Base-by-base conservation (phyloP, 1,284 basidiomycete species). In the Cryptococcus sp. region DNA sequence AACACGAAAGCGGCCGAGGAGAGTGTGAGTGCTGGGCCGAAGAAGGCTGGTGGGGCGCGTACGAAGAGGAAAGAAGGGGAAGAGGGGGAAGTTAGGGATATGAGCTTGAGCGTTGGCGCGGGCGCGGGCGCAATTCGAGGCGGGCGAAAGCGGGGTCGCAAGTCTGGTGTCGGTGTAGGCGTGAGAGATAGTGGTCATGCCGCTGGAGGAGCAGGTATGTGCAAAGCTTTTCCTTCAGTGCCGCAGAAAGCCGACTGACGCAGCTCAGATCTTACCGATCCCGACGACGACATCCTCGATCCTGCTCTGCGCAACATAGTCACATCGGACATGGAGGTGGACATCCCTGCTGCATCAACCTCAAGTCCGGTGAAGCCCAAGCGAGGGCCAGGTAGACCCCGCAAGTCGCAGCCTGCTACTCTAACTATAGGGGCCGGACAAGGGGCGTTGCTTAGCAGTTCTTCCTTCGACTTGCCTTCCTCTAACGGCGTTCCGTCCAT, bases 11-110 rank as follows among this genome's bases (percentile, higher is more conserved):
- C 43, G 10, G 41, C 41, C 13, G 54, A 50, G 43, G 47, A 46
- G 47, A n/a, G 30, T 35, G 13, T 13, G 47, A 20, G 30, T 35
- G 13, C 30, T 13, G 30, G 8, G 30, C 13, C 13, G 8, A 47
- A 20, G 48, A 16, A 42, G 52, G 38, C n/a, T 13, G 50, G 42
- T 20, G 46, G 57, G 25, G 11, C 10, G 6, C 17, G 42, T 20
- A 7, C 16, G 10, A 45, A 53, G n/a, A 22, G 30, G 11, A 25
- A 20, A 17, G 62, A 40, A 3, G 65, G 58, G 0, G 67, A 69
- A 45, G 63, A 65, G 46, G 64, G 57, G 17, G 67, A 67, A 54
- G 39, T 61, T 52, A 59, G 45, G 47, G 65, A 67, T 13, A 67
- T 67, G 67, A 47, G 19, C 27, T 54, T 57, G 52, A 54, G 51